A percentile compares a stretch with the other conserved stretches of the same genome.
phyloP scores from a whole-genome alignment of 371 early-diverging fungal genomes.

The Apophysomyces variabilis region DNA sequence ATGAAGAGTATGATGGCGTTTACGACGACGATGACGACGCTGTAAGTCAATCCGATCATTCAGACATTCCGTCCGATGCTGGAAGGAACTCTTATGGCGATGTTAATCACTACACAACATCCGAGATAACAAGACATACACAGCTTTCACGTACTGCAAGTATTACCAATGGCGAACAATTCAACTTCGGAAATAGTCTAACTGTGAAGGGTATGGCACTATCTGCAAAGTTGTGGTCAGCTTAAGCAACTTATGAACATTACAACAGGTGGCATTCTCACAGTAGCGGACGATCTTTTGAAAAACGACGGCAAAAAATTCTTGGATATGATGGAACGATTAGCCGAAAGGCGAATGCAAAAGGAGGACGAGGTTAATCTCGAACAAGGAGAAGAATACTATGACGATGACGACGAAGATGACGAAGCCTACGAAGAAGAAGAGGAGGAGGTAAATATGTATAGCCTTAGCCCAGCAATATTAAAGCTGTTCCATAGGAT shows the following conservation, averaged over 20 bases:
- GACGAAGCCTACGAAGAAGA: slow-evolving; percentile 68
- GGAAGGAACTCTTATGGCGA: slow-evolving; percentile 21
- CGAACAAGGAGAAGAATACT: slow-evolving; percentile 31
- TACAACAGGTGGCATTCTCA: slow-evolving; percentile 74
- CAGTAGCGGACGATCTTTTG: slow-evolving; percentile 89
- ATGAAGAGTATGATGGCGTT: slow-evolving; percentile 50
- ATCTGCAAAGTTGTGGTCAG: slow-evolving; percentile 2
- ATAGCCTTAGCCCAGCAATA: neutral
- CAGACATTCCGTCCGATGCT: slow-evolving; percentile 19
- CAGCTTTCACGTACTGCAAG: slow-evolving; percentile 1
- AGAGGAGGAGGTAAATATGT: slow-evolving; percentile 54
- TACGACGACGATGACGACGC: slow-evolving; percentile 40
- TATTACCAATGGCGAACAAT: slow-evolving; percentile 27
- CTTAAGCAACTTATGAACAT: slow-evolving; percentile 6
- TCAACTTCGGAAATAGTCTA: slow-evolving; percentile 72
- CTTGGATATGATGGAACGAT: slow-evolving; percentile 92
- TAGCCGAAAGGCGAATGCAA: slow-evolving; percentile 86
- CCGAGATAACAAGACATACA: slow-evolving; percentile 3
- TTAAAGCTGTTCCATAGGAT: slow-evolving; percentile 52
- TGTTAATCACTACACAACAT: neutral
- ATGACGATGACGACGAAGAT: slow-evolving; percentile 57
- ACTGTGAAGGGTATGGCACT: slow-evolving; percentile 68
- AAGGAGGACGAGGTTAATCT: slow-evolving; percentile 65
- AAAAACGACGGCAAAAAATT: slow-evolving; percentile 93
- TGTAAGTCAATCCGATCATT: slow-evolving; percentile 13